A percentile compares a stretch with the other conserved stretches of the same genome.
phyloP scores from a whole-genome alignment of 805 yeast genomes.

The Ogataea methanolica region DNA sequence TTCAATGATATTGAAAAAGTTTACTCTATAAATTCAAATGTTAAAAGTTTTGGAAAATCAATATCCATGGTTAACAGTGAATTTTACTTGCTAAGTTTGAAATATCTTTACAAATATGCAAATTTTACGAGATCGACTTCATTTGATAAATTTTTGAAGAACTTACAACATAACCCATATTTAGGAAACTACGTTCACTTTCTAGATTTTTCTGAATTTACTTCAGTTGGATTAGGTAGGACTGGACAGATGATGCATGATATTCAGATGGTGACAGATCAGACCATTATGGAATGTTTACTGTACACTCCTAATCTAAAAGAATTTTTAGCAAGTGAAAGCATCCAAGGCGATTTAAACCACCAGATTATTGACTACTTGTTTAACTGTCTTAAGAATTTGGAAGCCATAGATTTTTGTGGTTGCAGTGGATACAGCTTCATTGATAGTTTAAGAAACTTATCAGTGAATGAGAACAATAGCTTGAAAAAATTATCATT shows the following conservation, averaged over 20 bases:
- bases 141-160: slow-evolving; percentile 63
- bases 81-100: slow-evolving; percentile 52
- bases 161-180: slow-evolving; percentile 41
- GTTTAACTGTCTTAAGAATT: slow-evolving; percentile 47
- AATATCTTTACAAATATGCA: slow-evolving; percentile 61
- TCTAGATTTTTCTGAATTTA: slow-evolving; percentile 83
- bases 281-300: slow-evolving; percentile 63
- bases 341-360: slow-evolving; percentile 79
- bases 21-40: slow-evolving; percentile 25
- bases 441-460: slow-evolving; percentile 49
- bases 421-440: slow-evolving; percentile 73
- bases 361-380: slow-evolving; percentile 48
- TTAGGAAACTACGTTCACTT: slow-evolving; percentile 63
- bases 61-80: slow-evolving; percentile 46
- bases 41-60: slow-evolving; percentile 24
- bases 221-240: slow-evolving; percentile 85
- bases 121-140: slow-evolving; percentile 76
- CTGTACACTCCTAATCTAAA: slow-evolving; percentile 58
- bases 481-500: slow-evolving; percentile 54
- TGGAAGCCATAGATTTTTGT: slow-evolving; percentile 79
- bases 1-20: slow-evolving; percentile 25
- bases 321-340: slow-evolving; percentile 81
- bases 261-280: slow-evolving; percentile 82
- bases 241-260: slow-evolving; percentile 87
- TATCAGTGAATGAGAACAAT: slow-evolving; percentile 27